phyloP scores from a whole-genome alignment of 352 stramenopile species.

The Pythium guiyangense region DNA sequence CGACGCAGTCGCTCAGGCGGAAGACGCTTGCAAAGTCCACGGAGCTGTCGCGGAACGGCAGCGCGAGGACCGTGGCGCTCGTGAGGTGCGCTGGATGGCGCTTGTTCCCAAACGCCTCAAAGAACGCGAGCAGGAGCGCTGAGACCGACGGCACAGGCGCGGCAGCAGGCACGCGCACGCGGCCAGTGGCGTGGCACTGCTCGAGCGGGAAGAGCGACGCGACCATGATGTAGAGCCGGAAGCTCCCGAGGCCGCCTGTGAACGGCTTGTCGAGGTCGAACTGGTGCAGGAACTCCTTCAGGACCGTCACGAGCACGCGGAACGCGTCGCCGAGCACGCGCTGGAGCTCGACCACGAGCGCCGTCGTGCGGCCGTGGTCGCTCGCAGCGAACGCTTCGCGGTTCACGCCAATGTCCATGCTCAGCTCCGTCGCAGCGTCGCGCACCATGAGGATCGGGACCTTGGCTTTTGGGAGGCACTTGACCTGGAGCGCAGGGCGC shows the following conservation, averaged over 20 bases:
- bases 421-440: slow-evolving; percentile 43
- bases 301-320: slow-evolving; percentile 47
- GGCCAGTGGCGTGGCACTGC: slow-evolving; percentile 4
- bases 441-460: slow-evolving; percentile 71
- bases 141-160: slow-evolving; percentile 13
- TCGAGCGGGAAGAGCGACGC: slow-evolving; percentile 47
- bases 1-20: slow-evolving; percentile 56
- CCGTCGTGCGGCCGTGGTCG: slow-evolving; percentile 61
- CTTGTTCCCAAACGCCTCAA: slow-evolving; percentile 66
- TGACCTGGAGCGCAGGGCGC: slow-evolving; percentile 52
- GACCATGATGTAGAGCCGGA: slow-evolving; percentile 80
- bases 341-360: slow-evolving; percentile 47
- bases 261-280: slow-evolving; percentile 79
- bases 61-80: slow-evolving; percentile 36
- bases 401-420: slow-evolving; percentile 67
- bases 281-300: slow-evolving; percentile 80
- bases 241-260: slow-evolving; percentile 72
- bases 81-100: slow-evolving; percentile 44
- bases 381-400: slow-evolving; percentile 47
- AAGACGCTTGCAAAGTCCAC: slow-evolving; percentile 66
- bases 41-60: slow-evolving; percentile 29
- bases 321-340: slow-evolving; percentile 37
- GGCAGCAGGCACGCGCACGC: not conserved
- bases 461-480: slow-evolving; percentile 66
- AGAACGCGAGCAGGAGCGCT: slow-evolving; percentile 44